phyloP scores from a whole-genome alignment of 306 rosid genomes.

The Alnus rubra region DNA sequence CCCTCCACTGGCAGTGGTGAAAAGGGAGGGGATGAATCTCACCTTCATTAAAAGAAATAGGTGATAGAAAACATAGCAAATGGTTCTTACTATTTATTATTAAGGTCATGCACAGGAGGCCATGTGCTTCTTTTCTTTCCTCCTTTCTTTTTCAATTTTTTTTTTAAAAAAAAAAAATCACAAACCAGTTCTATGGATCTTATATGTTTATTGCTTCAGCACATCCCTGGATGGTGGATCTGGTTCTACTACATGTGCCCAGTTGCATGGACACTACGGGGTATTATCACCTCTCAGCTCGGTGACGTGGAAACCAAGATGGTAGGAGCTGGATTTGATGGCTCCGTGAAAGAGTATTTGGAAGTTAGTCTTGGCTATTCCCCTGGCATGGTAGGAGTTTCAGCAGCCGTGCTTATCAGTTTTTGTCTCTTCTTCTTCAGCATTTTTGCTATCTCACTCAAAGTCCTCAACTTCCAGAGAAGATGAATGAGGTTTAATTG shows the following conservation, averaged over 20 bases:
- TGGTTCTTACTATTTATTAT: not conserved
- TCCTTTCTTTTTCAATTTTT: not conserved
- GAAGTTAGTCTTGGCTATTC: constrained; percentile 56
- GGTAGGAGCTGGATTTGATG: constrained; percentile 67
- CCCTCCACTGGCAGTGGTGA: no score
- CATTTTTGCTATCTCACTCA: constrained; percentile 70
- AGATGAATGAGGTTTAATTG: constrained; percentile 35
- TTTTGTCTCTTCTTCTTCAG: constrained; percentile 64
- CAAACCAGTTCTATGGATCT: not conserved
- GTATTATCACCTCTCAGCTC: constrained; percentile 82
- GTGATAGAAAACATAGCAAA: not conserved
- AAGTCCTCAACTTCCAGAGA: constrained; percentile 72
- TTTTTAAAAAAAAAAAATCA: no score
- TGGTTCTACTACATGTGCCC: constrained; percentile 95
- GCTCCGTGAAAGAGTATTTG: constrained; percentile 69
- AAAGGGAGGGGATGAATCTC: not conserved
- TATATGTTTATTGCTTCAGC: constrained; percentile 35
- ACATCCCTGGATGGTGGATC: constrained; percentile 84
- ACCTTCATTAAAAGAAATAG: not conserved
- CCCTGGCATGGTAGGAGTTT: constrained; percentile 50
- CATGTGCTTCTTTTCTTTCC: not conserved
- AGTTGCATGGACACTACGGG: constrained; percentile 85
- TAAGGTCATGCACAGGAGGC: no score
- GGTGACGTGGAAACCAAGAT: constrained; percentile 70
- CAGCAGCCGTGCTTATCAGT: constrained; percentile 56